phyloP scores from a whole-genome alignment of 208 protist species.

The Leishmania lainsoni region DNA sequence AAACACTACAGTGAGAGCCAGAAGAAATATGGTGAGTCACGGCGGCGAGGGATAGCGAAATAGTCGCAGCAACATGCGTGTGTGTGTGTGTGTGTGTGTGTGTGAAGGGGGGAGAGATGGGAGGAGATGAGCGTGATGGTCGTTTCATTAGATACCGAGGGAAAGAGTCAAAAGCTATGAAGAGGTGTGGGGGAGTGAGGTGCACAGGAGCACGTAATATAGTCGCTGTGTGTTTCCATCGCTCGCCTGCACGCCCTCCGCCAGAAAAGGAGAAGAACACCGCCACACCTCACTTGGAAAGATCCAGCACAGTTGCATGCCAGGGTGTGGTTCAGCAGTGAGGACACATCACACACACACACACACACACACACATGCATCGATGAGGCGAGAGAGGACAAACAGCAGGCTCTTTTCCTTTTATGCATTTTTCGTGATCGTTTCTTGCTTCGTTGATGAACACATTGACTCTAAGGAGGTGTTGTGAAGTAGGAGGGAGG shows the following conservation, averaged over 20 bases:
- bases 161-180: no score
- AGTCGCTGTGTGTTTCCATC: not conserved
- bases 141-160: not conserved
- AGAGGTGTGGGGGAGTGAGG: not conserved
- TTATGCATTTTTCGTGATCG: not conserved
- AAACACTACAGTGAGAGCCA: conserved; percentile 13
- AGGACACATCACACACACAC: not conserved
- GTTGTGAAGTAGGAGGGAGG: not conserved
- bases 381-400: not conserved
- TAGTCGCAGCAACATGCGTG: not conserved
- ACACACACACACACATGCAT: not conserved
- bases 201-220: not conserved
- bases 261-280: not conserved
- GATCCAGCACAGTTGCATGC: not conserved
- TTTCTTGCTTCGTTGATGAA: not conserved
- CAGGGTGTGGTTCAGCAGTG: not conserved
- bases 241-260: not conserved
- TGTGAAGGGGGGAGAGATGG: not conserved
- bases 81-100: not conserved
- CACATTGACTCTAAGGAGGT: not conserved
- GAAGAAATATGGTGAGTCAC: conserved; percentile 4
- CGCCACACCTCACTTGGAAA: not conserved
- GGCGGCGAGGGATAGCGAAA: not conserved
- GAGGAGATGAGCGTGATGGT: not conserved
- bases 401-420: not conserved